Base-by-base conservation (phyloP, 2,329 filamentous ascomycete species). In the Fusarium redolens region DNA sequence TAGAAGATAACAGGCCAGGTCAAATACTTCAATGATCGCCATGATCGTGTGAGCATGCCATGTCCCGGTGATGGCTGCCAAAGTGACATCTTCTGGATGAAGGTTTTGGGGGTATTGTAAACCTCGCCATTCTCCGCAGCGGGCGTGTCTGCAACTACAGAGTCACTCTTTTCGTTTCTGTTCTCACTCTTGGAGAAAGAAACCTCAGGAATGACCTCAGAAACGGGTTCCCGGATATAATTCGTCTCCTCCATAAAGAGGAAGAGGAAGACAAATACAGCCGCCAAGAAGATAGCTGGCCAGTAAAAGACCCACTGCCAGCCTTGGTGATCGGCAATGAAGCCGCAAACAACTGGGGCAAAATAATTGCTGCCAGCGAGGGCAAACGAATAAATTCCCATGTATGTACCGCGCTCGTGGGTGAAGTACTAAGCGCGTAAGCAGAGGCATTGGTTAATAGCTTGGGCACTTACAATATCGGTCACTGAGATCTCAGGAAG, bases 401-500 rank as follows among this genome's bases (percentile, higher is more conserved):
- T 80, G 61, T 85, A 85, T 3, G 80, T 85, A 1, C 80, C 83
- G 4, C 84, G 77, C 67, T 85, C 81, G 64, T 85, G 84, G 14
- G 83, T 79, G 52, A 82, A 82, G 69, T 75, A 82, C 73, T 79
- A 8, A 4, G 2, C 0, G 0, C 0, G 25, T 10, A 0, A 4
- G 13, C 5, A 15, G 7, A 9, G 9, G 11, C 0, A 11, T 11
- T 10, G 1, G 0, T 11, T 0, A 3, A 12, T 12, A 18, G 17
- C 2, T 2, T 17, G 8, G 3, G 2, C 2, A 56, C 73, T 40
- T 50, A 82, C 82, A n/a, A 85, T 73, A 50, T 85, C 83, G 0
- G 83, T 81, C 13, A 85, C 80, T 7, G 80, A 83, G 0, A 84
- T 83, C 72, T 86, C 85, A 13, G 83, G 83, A 2, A 86, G 78